phyloP scores from a whole-genome alignment of 2,329 filamentous ascomycete genomes.

The Aspergillus tanneri region DNA sequence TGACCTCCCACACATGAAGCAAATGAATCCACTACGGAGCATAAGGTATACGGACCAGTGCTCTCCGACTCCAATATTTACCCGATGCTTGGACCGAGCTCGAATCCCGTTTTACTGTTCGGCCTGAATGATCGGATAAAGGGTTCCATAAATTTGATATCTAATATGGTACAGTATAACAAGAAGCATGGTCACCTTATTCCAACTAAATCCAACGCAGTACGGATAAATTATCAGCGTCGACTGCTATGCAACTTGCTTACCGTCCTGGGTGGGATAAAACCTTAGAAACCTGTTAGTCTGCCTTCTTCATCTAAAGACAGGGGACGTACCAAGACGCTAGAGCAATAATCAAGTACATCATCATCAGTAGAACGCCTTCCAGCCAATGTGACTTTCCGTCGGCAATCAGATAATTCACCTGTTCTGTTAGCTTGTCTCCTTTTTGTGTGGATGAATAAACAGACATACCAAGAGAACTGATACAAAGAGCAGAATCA shows the following conservation, averaged over 20 bases:
- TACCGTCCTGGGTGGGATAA: conserved; percentile 12
- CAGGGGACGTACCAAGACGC: conserved; percentile 52
- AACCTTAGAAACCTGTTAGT: conserved; percentile 13
- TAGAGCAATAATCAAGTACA: conserved; percentile 63
- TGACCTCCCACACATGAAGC: too few relatives aligned
- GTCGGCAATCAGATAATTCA: conserved; percentile 64
- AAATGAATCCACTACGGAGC: too few relatives aligned
- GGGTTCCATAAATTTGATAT: not conserved
- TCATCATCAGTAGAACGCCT: conserved; percentile 58
- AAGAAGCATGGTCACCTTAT: not conserved
- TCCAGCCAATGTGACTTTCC: conserved; percentile 62
- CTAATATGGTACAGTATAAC: not conserved
- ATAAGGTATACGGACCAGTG: too few relatives aligned
- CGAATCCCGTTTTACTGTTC: not conserved
- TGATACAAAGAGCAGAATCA: conserved; percentile 63
- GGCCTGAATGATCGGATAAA: too few relatives aligned
- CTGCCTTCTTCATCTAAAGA: not conserved
- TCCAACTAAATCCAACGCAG: not conserved
- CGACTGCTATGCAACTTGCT: not conserved
- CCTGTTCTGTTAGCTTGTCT: conserved; percentile 33
- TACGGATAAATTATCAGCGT: too few relatives aligned
- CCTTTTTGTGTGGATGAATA: not conserved
- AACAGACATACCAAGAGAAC: conserved; percentile 41
- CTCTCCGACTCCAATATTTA: conserved; percentile 20
- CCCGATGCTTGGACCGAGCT: conserved; percentile 7